Evolutionary conservation across 176 grass and related monocot species (phyloP).

Genomic region (Sorghum bicolor): Sorghum_bicolor_NCBIv3 NC_012878.2:59410001-59410500

Average conservation of each 20-base stretch:
- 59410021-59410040: slow-evolving; percentile 80
- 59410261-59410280: background rate
- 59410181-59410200: background rate
- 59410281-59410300: background rate
- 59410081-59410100: no score
- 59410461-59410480: background rate
- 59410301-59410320: background rate
- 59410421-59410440: background rate
- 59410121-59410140: no score
- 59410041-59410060: slow-evolving; percentile 29
- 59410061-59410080: no score
- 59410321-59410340: background rate
- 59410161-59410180: background rate
- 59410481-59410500: background rate
- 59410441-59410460: background rate
- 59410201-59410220: background rate
- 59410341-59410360: background rate
- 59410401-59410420: no score
- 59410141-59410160: background rate
- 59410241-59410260: background rate
- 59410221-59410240: background rate
- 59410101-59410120: no score
- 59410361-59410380: background rate
- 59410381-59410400: no score
- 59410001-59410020: slow-evolving; percentile 52